Base-by-base conservation (phyloP, 2,329 filamentous ascomycete genomes). In the Neofusicoccum cordaticola region DNA sequence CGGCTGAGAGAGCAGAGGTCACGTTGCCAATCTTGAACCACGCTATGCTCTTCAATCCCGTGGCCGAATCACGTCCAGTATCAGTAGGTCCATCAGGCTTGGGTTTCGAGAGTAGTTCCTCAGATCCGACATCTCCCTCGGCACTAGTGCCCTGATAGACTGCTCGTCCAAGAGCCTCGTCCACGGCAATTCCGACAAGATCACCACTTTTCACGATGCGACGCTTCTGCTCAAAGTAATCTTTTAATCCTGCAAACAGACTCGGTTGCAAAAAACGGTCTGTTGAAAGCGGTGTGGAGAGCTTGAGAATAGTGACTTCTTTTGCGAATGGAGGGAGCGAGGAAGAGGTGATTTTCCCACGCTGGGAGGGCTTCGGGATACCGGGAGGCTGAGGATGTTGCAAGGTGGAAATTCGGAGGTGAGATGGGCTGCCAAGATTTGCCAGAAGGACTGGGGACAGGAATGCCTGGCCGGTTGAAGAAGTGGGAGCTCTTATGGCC, bases 21-120 rank as follows among this genome's bases (percentile, higher is more conserved):
- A 96, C 88, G 66, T 92, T 90, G 44, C 90, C 90, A 45, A 99
- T 90, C 68, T 89, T 91, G 82, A 97, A 98, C 95, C 95, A 99
- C 7, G 92, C 93, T 19, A 96, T 90, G 11, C 72, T 73, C 52
- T 76, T 78, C 19, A 70, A 66, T 52, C 66, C 70, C 39, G 63
- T 69, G 31, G 69, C 67, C 2, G 64, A 44, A 22, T 67, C 65
- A 0, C 62, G 31, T 27, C 50, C 27, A 7, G 17, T 15, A 39
- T 65, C 68, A 17, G 68, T 74, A 66, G 15, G 71, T 39, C n/a
- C 39, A 50, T 74, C 69, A 69, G 82, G 70, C 67, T 79, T 77
- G 65, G 72, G 69, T 45, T 72, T 84, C 35, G 85, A 84, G 67
- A 87, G 77, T 1, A 83, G 81, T 71, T 85, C 62, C 82, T 84